Evolutionary conservation across 2,329 filamentous ascomycete genomes (phyloP), one percentile per base, ranked within the genome.

Genomic region (Stagonosporopsis chrysanthemi): DNA sequence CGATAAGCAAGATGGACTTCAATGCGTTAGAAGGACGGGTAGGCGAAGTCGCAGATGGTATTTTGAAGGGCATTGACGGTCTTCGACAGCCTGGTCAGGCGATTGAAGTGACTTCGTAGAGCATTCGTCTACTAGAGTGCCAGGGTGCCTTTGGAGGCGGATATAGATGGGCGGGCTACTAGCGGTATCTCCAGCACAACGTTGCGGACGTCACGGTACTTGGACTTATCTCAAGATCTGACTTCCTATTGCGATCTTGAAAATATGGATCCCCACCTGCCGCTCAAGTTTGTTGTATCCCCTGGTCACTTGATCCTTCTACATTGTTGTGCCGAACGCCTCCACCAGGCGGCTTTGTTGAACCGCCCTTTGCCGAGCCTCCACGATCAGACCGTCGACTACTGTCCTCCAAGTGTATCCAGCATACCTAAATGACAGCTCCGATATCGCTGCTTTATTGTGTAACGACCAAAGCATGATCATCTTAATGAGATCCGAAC

Each of bases 1-100:
- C 87, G 11, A 75, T 93, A 63, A 79, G 80, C 68, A 83, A 87
- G 51, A 83, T 91, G 57, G 83, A 91, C 70, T 84, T 92, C 22
- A 75, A 78, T 36, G 78, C 76, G 26, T 83, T 93, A 40, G 81
- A 83, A 44, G 80, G 78, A 52, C 88, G 90, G 63, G 90, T 90
- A 1, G 87, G 89, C 56, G 74, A 74, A 50, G 68, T 76, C 38
- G 73, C 74, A 22, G 74, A 77, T 52, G 70, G 68, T 9, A 73
- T 77, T 36, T 47, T 77, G 17, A 63, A 62, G 36, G 71, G 71
- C 23, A 69, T 76, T 28, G 73, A 70, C 59, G 67, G 66, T 8
- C 40, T 74, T 50, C 58, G 57, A 33, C 50, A 51, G 17, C 15
- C 45, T 17, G 41, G 19, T 33, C 46, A 46, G 14, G 35, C 52